Base-by-base conservation (phyloP, 2,329 filamentous ascomycete genomes). In the Nothopassalora personata region DNA sequence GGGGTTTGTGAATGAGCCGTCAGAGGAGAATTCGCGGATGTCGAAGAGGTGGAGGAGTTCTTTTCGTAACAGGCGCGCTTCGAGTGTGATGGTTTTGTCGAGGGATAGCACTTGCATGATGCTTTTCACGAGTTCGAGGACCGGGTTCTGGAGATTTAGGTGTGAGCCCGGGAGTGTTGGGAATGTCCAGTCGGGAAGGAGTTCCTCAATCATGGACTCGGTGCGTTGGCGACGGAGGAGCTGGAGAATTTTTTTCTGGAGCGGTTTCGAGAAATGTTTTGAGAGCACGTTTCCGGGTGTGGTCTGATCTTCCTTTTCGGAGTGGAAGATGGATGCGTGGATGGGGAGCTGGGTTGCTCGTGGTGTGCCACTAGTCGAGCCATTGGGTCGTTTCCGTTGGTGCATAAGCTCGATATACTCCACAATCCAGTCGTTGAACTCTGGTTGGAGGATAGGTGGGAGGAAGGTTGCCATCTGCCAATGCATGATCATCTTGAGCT, bases 361-460 rank as follows among this genome's bases (percentile, higher is more conserved):
- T 15, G 80, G 79, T 1, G 77, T 80, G n/a, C 78, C 79, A 28
- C 78, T 78, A 1, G 75, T 74, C 0, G 66, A 30, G 4, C 63
- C 61, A 18, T 73, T 68, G 13, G 89, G 87, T 5, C 86, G 84
- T 75, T 97, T 99, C 62, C 92, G 81, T 11, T 80, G 77, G 70
- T 97, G 92, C 92, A 99, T 97, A 56, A 97, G 81, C 65, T 96
- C 86, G 65, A 99, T 89, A 74, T 97, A 99, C 71, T 96, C 91
- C 13, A 96, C 85, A 3, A 97, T 85, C 91, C 92, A 97, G 67
- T 96, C 87, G 62, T 92, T 84, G 78, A 99, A 99, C 9, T 87
- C 83, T 0, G 88, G 83, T 69, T 97, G 92, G 52, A 99, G 80
- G 4, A 88, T 86, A 0, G 78, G 73, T 0, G 95, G 94, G 0